These are phyloP conservation scores for Isatis lusitanica DNA, from an alignment of 441 rosid genomes.

Conservation along the genomic window DNA sequence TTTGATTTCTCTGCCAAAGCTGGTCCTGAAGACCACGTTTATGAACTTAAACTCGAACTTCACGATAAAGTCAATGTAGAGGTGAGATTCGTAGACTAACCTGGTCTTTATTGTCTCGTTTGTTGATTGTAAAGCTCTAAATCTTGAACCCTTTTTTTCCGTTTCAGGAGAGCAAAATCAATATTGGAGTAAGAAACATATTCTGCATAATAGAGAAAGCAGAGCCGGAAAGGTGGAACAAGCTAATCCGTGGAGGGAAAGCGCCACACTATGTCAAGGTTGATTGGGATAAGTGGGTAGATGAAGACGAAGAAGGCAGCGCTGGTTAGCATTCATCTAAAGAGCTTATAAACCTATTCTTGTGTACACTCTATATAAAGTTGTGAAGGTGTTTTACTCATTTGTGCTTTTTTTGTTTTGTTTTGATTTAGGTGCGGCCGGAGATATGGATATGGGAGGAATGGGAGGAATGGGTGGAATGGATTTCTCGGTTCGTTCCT, in stretches of 20 bases:
- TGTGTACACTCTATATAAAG: not conserved
- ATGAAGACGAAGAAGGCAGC: constrained; percentile 70
- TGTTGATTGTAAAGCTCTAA: not conserved
- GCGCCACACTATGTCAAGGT: constrained; percentile 75
- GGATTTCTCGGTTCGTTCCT: constrained; percentile 41
- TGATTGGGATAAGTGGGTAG: constrained; percentile 94
- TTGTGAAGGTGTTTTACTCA: not conserved
- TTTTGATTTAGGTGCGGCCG: constrained; percentile 19
- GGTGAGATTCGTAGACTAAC: constrained; percentile 41
- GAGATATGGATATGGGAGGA: constrained; percentile 40
- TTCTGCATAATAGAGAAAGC: constrained; percentile 75
- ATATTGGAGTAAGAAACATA: constrained; percentile 63
- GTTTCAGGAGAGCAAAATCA: constrained; percentile 68
- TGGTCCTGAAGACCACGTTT: constrained; percentile 54
- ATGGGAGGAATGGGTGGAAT: constrained; percentile 36
- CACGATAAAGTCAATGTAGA: constrained; percentile 70
- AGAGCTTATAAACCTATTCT: not conserved
- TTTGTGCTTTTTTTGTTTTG: not conserved
- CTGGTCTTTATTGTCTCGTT: not conserved
- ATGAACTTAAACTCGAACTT: constrained; percentile 70
- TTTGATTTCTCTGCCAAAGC: constrained; percentile 71
- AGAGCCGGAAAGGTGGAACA: constrained; percentile 74
- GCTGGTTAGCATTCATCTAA: constrained; percentile 26
- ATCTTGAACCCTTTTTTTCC: not conserved
- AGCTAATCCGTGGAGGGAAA: constrained; percentile 60